These are phyloP conservation scores for Cystobasidium pallidum DNA, from an alignment of 1,284 basidiomycete species.

Conservation along the genomic window DNA sequence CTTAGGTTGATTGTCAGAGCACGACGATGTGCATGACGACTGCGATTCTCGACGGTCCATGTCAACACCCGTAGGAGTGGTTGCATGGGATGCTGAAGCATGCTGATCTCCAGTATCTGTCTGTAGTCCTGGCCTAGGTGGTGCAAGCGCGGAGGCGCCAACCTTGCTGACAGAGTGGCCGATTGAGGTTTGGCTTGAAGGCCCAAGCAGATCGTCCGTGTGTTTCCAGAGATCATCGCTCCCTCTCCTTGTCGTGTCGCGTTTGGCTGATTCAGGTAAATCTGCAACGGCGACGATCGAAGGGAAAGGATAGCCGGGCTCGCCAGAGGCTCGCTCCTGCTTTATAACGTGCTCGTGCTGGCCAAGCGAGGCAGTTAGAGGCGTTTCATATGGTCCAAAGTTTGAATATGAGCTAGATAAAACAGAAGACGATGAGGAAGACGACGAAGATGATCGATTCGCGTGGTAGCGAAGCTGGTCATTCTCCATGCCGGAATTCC, in stretches of 20 bases:
- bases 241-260: not conserved
- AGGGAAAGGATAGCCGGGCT: conserved; percentile 17
- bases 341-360: not conserved
- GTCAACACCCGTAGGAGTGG: not conserved
- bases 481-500: not conserved
- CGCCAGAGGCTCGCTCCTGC: not conserved
- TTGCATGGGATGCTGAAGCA: not conserved
- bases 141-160: not conserved
- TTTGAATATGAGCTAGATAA: not conserved
- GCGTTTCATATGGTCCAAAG: conserved; percentile 11
- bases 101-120: not conserved
- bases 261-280: not conserved
- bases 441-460: conserved; percentile 11
- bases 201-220: conserved; percentile 21
- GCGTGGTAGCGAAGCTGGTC: not conserved
- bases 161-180: not conserved
- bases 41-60: conserved; percentile 16
- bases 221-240: conserved; percentile 10
- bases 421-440: conserved; percentile 16
- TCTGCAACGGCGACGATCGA: not conserved
- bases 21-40: not conserved
- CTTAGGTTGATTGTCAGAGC: not conserved
- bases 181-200: not conserved
- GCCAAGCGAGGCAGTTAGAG: not conserved
- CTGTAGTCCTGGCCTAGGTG: not conserved